phyloP scores from a whole-genome alignment of 805 yeast species.

The Kodamaea lidongshanica region DNA sequence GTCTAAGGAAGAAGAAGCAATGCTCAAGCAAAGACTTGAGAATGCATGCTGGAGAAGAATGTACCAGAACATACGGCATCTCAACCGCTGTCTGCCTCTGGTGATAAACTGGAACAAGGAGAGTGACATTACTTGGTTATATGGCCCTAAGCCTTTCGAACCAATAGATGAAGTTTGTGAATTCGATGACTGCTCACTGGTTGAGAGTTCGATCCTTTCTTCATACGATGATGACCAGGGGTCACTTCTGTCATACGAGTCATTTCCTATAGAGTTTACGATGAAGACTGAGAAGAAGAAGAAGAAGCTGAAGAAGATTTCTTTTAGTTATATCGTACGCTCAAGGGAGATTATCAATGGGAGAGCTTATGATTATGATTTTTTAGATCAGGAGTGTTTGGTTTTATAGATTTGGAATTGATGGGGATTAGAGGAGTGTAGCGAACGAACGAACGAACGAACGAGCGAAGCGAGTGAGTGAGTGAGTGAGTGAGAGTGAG shows the following conservation, averaged over 20 bases:
- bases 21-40: conserved; percentile 17
- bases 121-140: conserved; percentile 50
- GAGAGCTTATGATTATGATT: conserved; percentile 38
- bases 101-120: conserved; percentile 49
- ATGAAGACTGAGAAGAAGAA: conserved; percentile 10
- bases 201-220: conserved; percentile 6
- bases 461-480: too few species aligned
- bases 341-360: conserved; percentile 43
- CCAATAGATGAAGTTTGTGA: background rate
- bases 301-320: conserved; percentile 24
- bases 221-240: conserved; percentile 11
- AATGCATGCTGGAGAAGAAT: conserved; percentile 39
- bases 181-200: background rate
- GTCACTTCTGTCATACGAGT: conserved; percentile 11
- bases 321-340: conserved; percentile 37
- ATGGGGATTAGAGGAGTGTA: too few species aligned
- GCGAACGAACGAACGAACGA: conserved; percentile 4
- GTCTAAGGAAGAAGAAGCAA: background rate
- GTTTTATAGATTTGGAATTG: too few species aligned
- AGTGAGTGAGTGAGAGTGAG: too few species aligned
- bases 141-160: conserved; percentile 41
- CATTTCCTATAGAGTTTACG: too few species aligned
- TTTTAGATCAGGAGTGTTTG: conserved; percentile 31
- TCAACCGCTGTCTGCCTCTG: conserved; percentile 35
- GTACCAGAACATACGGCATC: conserved; percentile 23